These are phyloP conservation scores for Spinellus fusiger DNA, from an alignment of 192 early-diverging fungal genomes.

Conservation along the genomic window DNA sequence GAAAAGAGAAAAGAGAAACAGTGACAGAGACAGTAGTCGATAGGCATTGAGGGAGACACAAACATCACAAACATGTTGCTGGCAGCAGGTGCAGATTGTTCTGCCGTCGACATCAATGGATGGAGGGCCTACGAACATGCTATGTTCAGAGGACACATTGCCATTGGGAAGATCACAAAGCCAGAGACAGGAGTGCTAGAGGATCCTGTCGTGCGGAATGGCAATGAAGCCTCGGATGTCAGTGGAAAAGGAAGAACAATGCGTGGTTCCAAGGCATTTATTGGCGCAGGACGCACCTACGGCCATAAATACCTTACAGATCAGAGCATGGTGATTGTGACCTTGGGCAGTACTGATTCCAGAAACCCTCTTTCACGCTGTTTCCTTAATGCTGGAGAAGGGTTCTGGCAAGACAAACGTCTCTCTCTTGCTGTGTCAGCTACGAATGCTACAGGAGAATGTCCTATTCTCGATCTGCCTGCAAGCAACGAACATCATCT, in stretches of 20 bases:
- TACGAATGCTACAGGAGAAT: conserved; percentile 52
- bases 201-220: not conserved
- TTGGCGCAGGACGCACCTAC: conserved; percentile 43
- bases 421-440: conserved; percentile 55
- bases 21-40: too few relatives aligned
- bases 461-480: conserved; percentile 50
- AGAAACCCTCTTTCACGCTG: conserved; percentile 31
- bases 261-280: conserved; percentile 11
- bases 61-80: conserved; percentile 48
- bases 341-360: conserved; percentile 54
- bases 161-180: conserved; percentile 42
- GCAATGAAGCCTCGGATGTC: too few relatives aligned
- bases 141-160: conserved; percentile 50
- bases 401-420: conserved; percentile 13
- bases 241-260: too few relatives aligned
- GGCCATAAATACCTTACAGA: conserved; percentile 57
- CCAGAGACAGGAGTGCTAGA: conserved; percentile 6
- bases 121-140: conserved; percentile 64
- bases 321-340: conserved; percentile 58
- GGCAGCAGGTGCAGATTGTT: conserved; percentile 43
- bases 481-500: conserved; percentile 28
- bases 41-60: conserved; percentile 56
- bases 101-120: conserved; percentile 38
- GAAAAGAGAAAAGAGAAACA: too few relatives aligned
- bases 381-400: conserved; percentile 42